Percentiles rank a stretch among this genome's conserved stretches.
Evolutionary conservation across 75 land plant genomes (phyloP).

Genomic region (Azolla pinnata): DNA sequence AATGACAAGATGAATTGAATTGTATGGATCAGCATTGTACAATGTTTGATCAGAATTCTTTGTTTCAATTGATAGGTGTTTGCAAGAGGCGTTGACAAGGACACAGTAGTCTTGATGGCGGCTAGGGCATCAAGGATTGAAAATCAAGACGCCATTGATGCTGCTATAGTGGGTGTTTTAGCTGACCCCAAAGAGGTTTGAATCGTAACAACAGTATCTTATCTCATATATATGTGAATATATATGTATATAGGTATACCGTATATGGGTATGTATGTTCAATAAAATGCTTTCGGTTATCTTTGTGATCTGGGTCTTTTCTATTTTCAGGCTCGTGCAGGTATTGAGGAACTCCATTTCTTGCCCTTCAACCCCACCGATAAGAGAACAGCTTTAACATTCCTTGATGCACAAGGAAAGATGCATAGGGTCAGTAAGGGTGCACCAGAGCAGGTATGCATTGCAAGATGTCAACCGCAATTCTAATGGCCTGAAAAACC

Average conservation of each 20-base stretch:
- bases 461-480: too few species aligned
- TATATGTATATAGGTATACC: not conserved
- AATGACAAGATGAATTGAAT: too few species aligned
- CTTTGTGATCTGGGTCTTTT: not conserved
- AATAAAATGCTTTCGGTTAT: constrained; percentile 1
- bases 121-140: constrained; percentile 80
- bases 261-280: too few species aligned
- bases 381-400: constrained; percentile 90
- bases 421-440: constrained; percentile 95
- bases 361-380: constrained; percentile 97
- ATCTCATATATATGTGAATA: not conserved
- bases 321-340: constrained; percentile 63
- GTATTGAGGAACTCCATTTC: constrained; percentile 81
- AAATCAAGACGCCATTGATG: constrained; percentile 93
- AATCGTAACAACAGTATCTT: too few species aligned
- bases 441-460: constrained; percentile 90
- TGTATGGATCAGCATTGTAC: not conserved
- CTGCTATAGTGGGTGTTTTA: constrained; percentile 74
- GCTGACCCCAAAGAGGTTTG: constrained; percentile 86
- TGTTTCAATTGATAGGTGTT: constrained; percentile 39
- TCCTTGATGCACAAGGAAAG: constrained; percentile 64
- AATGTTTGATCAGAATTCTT: too few species aligned
- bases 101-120: constrained; percentile 68
- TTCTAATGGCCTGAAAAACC: too few species aligned
- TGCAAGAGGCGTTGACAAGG: constrained; percentile 54